These are phyloP conservation scores for Lactarius quietus DNA, from an alignment of 768 basidiomycete species.

Conservation along the genomic window DNA sequence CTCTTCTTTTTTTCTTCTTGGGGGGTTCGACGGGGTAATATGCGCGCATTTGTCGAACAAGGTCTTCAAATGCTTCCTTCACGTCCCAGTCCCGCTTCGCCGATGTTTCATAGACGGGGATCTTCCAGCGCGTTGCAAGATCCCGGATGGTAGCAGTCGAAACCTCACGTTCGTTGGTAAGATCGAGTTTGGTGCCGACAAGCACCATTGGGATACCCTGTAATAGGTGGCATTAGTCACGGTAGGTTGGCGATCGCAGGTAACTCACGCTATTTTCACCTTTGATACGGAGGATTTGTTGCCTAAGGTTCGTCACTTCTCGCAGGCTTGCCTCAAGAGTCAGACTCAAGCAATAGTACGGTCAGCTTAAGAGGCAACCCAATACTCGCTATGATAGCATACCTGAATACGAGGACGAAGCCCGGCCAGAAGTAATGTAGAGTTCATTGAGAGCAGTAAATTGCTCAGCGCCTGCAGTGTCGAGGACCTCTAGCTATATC, in stretches of 20 bases:
- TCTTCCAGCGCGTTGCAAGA: constrained; percentile 59
- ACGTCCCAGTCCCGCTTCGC: constrained; percentile 83
- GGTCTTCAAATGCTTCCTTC: constrained; percentile 71
- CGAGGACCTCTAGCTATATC: constrained; percentile 69
- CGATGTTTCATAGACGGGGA: constrained; percentile 87
- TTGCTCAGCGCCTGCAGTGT: constrained; percentile 85
- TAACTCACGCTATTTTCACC: constrained; percentile 56
- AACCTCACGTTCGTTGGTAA: constrained; percentile 78
- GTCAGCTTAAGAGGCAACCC: not conserved
- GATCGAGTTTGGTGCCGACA: constrained; percentile 83
- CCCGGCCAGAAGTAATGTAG: constrained; percentile 78
- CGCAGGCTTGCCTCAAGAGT: constrained; percentile 78
- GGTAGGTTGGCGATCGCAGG: not conserved
- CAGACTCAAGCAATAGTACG: constrained; percentile 44
- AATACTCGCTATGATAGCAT: constrained; percentile 16
- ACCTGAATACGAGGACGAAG: constrained; percentile 84
- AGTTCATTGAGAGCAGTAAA: constrained; percentile 77
- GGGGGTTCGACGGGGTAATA: constrained; percentile 51
- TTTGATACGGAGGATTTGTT: constrained; percentile 79
- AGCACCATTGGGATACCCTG: constrained; percentile 76
- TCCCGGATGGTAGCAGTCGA: constrained; percentile 58
- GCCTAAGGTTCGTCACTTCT: constrained; percentile 75
- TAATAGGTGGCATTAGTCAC: constrained; percentile 1
- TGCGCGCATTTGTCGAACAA: constrained; percentile 68
- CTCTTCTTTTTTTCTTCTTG: constrained; percentile 36